Evolutionary conservation across 768 basidiomycete genomes (phyloP).

Genomic region (Saitozyma sp.): DNA sequence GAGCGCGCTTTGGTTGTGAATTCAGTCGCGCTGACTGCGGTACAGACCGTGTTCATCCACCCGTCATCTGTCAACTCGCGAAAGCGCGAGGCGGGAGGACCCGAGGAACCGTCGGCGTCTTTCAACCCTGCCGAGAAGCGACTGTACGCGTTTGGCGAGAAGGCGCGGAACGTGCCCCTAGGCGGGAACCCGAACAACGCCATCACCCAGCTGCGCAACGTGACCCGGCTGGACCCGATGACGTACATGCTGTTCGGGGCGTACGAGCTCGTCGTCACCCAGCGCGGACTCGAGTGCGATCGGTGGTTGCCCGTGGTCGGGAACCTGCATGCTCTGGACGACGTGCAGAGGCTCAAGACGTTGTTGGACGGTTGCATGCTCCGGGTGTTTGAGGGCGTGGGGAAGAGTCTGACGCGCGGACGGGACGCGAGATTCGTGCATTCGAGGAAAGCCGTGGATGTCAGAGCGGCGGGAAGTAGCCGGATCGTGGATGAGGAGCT

Average conservation of each 20-base stretch:
- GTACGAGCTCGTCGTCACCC: conserved; percentile 68
- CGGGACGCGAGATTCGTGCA: conserved; percentile 26
- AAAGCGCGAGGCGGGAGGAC: conserved; percentile 57
- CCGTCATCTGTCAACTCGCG: conserved; percentile 81
- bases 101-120: conserved; percentile 35
- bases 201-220: conserved; percentile 72
- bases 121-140: conserved; percentile 63
- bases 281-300: conserved; percentile 79
- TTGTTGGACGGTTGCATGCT: conserved; percentile 81
- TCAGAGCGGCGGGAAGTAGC: conserved; percentile 13
- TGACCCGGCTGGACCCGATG: conserved; percentile 82
- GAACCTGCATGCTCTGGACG: conserved; percentile 70
- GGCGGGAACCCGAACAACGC: conserved; percentile 55
- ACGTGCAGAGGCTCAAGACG: conserved; percentile 75
- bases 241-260: conserved; percentile 90
- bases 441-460: conserved; percentile 15
- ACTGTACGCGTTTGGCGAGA: conserved; percentile 78
- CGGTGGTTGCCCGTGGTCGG: conserved; percentile 79
- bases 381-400: conserved; percentile 86
- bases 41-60: conserved; percentile 73
- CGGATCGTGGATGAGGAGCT: conserved; percentile 18
- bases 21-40: background rate
- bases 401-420: conserved; percentile 24
- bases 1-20: background rate
- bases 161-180: conserved; percentile 68